Evolutionary conservation across 129 eudicot genomes (phyloP), one percentile per base, ranked within the genome.

Genomic region (Flaveria robusta): DNA sequence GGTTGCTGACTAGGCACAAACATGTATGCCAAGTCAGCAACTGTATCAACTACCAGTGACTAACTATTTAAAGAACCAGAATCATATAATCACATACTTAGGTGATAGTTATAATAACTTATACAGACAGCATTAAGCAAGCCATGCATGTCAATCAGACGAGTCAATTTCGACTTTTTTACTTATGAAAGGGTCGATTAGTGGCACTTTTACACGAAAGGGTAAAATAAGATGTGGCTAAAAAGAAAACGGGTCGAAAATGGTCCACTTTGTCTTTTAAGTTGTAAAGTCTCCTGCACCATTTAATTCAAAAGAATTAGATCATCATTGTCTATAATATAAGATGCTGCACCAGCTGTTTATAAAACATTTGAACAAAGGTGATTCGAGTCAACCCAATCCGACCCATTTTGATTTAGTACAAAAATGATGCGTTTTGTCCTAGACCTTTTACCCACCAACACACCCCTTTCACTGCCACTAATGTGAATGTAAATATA

Each of bases 21-120:
- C 46, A 6, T 70, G 47, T 70, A 50, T 50, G 24, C 42, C 75
- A 70, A 41, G 62, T 59, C 47, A 50, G 46, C 75, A 70, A 49
- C 2, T 29, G 15, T 60, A n/a, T 20, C 70, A 45, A 81, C 2
- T 14, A 7, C 54, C 54, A 49, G 3, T 15, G 59, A 24, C 19
- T 43, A 45, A 63, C 45, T 1, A 26, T 14, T 15, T 63, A 14
- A 27, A 27, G 68, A 27, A 16, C 39, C 70, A 34, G n/a, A 46
- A 46, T 46, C 51, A 46, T 12, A 46, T 11, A 46, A 46, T 46
- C 51, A 46, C 51, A 46, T 46, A 46, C 3, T 47, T 14, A 13
- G 52, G 47, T 43, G 47, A 13, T 43, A 10, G 2, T 43, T 13
- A 43, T 43, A 43, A 34, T 34, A 34, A 34, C 39, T 34, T 34